Base-by-base conservation (phyloP, 805 yeast species). In the Ogataea ramenticola region DNA sequence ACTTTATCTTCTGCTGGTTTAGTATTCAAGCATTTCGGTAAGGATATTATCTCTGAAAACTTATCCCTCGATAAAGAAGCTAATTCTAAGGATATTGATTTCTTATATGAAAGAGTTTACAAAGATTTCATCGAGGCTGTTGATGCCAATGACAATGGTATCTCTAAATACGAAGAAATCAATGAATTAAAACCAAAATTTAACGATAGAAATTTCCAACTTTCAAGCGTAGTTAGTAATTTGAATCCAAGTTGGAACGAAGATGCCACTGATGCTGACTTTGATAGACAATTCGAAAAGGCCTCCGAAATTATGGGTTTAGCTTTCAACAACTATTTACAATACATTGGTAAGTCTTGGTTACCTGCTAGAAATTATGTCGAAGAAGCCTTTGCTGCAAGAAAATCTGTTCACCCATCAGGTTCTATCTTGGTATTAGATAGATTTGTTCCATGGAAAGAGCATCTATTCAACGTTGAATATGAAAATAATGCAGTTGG, bases 61-160 rank as follows among this genome's bases (percentile, higher is more conserved):
- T 64, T 81, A 44, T 67, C 70, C 21, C 67, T 65, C 3, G 67
- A 67, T 15, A 51, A 56, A 11, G 54, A 60, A 9, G 54, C 57
- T 38, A 58, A 67, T 32, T 55, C 57, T 2, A 53, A 65, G 3
- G 70, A 74, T n/a, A 65, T 86, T 33, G 84, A 82, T 19, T 64
- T 80, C 29, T 67, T 93, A 39, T 88, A 82, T 62, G 70, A 72
- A 34, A 86, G 85, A 61, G 70, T 91, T n/a, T 93, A 93, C 68
- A 75, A 77, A 46, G 91, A 84, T 49, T 88, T 93, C 56, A 70
- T 93, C 46, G 98, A 93, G 65, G 81, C 96, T 10, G 72, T 93
- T 30, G 99, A 90, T 65, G 99, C 97, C 45, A 87, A 90, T 58
- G 99, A 93, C 63, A 93, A 93, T 58, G 99, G 99, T 57, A 77